These are phyloP conservation scores for Eutrema yunnanense DNA, from an alignment of 345 rosid species.

Conservation along the genomic window DNA sequence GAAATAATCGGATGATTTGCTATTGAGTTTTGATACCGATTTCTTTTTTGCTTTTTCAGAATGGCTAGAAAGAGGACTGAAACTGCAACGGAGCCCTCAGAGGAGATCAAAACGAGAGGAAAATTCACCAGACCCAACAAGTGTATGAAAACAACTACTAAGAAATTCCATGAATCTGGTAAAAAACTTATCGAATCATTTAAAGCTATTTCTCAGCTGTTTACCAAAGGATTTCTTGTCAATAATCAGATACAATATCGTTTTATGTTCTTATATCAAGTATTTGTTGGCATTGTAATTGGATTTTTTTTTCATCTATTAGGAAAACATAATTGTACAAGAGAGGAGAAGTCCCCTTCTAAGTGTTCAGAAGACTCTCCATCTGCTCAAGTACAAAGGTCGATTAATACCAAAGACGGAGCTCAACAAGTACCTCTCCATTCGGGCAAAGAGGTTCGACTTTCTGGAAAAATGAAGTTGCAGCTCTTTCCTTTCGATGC, in stretches of 20 bases:
- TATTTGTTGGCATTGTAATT: neutral
- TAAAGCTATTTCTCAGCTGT: neutral
- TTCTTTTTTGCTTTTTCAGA: neutral
- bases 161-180: conserved; percentile 14
- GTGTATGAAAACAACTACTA: conserved; percentile 15
- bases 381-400: conserved; percentile 2
- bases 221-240: neutral
- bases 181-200: neutral
- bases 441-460: conserved; percentile 28
- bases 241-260: neutral
- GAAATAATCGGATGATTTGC: neutral
- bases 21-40: neutral
- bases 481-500: conserved; percentile 86
- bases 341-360: conserved; percentile 25
- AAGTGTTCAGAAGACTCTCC: conserved; percentile 7
- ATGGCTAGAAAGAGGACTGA: conserved; percentile 27
- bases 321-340: conserved; percentile 24
- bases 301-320: neutral
- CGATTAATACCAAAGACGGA: conserved; percentile 7
- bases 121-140: conserved; percentile 15
- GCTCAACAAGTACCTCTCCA: conserved; percentile 13
- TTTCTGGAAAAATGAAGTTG: conserved; percentile 57
- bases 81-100: conserved; percentile 1
- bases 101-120: conserved; percentile 16
- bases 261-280: neutral